phyloP scores from a whole-genome alignment of 2,329 filamentous ascomycete species.

The Calonectria honghensis region DNA sequence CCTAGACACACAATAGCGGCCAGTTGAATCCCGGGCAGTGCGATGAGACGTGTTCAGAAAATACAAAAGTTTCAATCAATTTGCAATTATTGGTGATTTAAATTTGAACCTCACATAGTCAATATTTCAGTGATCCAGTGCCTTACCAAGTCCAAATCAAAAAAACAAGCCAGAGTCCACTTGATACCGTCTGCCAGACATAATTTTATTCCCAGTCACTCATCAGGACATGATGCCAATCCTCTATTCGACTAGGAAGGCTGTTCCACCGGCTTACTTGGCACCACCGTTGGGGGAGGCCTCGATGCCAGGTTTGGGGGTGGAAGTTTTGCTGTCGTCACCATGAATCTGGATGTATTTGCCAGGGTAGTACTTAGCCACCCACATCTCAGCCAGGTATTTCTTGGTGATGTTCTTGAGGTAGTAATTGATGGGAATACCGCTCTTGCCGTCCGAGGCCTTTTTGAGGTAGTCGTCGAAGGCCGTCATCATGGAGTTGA shows the following conservation, averaged over 20 bases:
- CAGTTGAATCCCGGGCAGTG: not conserved
- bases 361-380: conserved; percentile 44
- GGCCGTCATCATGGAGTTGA: conserved; percentile 44
- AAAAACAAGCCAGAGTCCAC: not conserved
- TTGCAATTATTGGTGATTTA: not conserved
- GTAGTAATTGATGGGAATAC: conserved; percentile 47
- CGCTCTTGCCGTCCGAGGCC: conserved; percentile 10
- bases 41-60: not conserved
- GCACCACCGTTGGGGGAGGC: no score
- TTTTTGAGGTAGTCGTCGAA: conserved; percentile 44
- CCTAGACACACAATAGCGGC: no score
- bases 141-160: not conserved
- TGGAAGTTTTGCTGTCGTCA: conserved; percentile 22
- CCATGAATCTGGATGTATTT: conserved; percentile 40
- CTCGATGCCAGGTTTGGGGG: not conserved
- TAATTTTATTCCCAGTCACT: no score
- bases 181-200: not conserved
- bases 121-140: not conserved
- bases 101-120: not conserved
- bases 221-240: not conserved
- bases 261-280: not conserved
- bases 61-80: not conserved
- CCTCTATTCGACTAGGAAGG: not conserved
- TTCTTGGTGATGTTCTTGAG: conserved; percentile 44
- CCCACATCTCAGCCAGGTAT: conserved; percentile 48